Percentiles rank a stretch among this genome's conserved stretches.
Evolutionary conservation across 78 protist genomes (phyloP).

Genomic region (Goniomonas avonlea): DNA sequence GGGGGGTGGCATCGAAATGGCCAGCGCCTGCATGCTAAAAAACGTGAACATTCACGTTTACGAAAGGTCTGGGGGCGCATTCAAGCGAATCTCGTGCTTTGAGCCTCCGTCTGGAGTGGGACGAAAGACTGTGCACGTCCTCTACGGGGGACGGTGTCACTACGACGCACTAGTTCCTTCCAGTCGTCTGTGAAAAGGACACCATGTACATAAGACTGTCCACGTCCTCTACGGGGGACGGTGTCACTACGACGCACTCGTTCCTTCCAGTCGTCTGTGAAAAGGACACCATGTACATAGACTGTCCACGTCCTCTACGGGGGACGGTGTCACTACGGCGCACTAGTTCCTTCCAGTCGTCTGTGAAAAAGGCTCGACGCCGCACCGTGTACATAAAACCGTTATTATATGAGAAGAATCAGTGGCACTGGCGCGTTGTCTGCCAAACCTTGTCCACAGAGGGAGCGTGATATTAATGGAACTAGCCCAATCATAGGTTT

Average conservation of each 20-base stretch:
- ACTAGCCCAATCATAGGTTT: too few species aligned
- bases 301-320: not conserved
- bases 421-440: too few species aligned
- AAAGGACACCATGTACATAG: too few species aligned
- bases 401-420: too few species aligned
- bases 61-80: not conserved
- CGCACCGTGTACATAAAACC: too few species aligned
- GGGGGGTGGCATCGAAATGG: slow-evolving; percentile 35
- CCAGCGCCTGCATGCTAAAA: not conserved
- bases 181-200: too few species aligned
- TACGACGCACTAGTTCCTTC: not conserved
- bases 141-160: not conserved
- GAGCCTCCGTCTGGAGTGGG: not conserved
- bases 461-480: too few species aligned
- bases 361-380: too few species aligned
- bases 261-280: not conserved
- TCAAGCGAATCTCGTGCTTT: not conserved
- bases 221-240: slow-evolving; percentile 5
- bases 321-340: not conserved
- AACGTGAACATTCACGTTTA: slow-evolving; percentile 3
- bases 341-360: not conserved
- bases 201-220: not conserved
- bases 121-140: not conserved
- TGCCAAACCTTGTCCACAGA: too few species aligned
- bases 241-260: not conserved